Base-by-base conservation (phyloP, 768 basidiomycete species). In the Termitomyces sp. region DNA sequence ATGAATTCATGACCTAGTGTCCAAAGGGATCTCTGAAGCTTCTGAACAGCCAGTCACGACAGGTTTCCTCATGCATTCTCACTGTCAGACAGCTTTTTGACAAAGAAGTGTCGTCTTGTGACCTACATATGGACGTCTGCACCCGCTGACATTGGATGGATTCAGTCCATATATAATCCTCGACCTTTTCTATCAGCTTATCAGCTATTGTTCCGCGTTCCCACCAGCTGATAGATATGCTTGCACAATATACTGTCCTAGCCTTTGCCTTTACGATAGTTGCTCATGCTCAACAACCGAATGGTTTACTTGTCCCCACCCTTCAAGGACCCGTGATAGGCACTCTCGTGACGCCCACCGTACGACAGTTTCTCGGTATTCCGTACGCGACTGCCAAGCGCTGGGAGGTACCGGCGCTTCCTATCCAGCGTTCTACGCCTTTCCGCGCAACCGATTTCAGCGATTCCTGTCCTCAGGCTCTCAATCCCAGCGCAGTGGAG, bases 281-380 rank as follows among this genome's bases (percentile, higher is more conserved):
- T 22, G n/a, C 16, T 12, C 16, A n/a, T 35, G 47, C 27, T 22
- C 46, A 33, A 10, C 46, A 33, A 10, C 15, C n/a, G 18, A 29
- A 25, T 20, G 66, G 67, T 7, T 50, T 68, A 9, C 51, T 56
- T 2, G 66, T 71, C 7, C 36, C 46, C 33, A 72, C 73, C 9
- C 48, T 60, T 16, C 66, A 72, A 54, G 73, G 73, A 5, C 43
- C 51, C 16, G 70, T 71, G n/a, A 41, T 59, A 53, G 73, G 73
- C 1, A 65, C 61, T 10, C 60, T 64, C 7, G 56, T 56, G 10
- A 35, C 60, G 3, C 63, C 66, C 3, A 57, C 56, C n/a, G 71
- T 74, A 16, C 66, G 70, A 20, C 66, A 65, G 39, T 74, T 72
- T 53, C 62, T 73, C 3, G 71, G 71, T 7, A 60, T 71, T 5